Evolutionary conservation across 495 filamentous ascomycete species (phyloP).

Genomic region (Neurospora cerealis): DNA sequence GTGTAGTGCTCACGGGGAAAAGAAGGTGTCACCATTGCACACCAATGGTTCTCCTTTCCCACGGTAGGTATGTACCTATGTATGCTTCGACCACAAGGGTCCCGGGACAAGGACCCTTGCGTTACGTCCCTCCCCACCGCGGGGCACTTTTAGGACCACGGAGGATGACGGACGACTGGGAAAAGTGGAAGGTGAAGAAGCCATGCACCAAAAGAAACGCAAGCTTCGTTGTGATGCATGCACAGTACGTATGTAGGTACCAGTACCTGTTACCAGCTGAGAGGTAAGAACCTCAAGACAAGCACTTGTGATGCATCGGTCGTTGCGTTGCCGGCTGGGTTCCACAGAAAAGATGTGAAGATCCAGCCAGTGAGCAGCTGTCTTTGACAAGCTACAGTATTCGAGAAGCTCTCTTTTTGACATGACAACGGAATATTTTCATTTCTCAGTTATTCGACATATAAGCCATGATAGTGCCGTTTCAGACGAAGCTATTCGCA

Average conservation of each 20-base stretch:
- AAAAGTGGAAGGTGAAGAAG: not conserved
- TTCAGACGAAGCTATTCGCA: not conserved
- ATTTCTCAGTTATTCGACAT: not conserved
- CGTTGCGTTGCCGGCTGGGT: not conserved
- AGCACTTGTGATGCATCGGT: not conserved
- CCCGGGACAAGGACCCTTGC: not conserved
- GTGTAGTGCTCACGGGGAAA: not conserved
- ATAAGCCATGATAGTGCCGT: not conserved
- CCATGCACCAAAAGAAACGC: not conserved
- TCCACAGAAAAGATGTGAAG: not conserved
- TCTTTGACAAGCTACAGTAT: not conserved
- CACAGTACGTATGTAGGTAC: not conserved
- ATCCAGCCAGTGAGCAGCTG: not conserved
- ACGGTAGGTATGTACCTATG: not conserved
- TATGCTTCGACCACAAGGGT: not conserved
- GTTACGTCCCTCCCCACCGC: not conserved
- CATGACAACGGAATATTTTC: not conserved
- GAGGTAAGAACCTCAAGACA: not conserved
- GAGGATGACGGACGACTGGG: not conserved
- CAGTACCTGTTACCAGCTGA: not conserved
- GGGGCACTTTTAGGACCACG: not conserved
- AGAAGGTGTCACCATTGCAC: not conserved
- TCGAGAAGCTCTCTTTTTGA: not conserved
- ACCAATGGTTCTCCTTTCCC: not conserved
- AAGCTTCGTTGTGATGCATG: not conserved